Conservation (phyloP, 345 rosid genomes). For the Abelmoschus esculentus region DNA sequence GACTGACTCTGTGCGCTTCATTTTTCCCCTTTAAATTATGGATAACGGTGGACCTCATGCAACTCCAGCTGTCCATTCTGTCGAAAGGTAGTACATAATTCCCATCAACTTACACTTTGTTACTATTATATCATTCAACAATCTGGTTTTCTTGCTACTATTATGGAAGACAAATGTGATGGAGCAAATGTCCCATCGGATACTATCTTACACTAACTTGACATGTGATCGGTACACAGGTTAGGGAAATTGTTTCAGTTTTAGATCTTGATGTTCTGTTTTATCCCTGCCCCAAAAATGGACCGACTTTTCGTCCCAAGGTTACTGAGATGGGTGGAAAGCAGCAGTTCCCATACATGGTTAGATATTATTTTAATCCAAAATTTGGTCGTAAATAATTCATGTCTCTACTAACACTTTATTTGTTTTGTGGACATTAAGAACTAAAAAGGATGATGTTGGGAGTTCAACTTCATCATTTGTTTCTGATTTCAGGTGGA, state of each 20-base stretch:
- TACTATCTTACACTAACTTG: not conserved
- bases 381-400: not conserved
- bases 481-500: slow-evolving; percentile 50
- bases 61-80: slow-evolving; percentile 85
- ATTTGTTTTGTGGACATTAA: too few species aligned
- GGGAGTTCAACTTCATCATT: too few species aligned
- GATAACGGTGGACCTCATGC: slow-evolving; percentile 23
- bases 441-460: too few species aligned
- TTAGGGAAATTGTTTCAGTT: slow-evolving; percentile 79
- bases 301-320: slow-evolving; percentile 82
- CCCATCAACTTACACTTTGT: too few species aligned
- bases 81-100: slow-evolving; percentile 55
- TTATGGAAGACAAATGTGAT: not conserved
- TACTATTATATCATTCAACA: not conserved
- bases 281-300: slow-evolving; percentile 87
- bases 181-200: not conserved
- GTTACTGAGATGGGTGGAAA: slow-evolving; percentile 79
- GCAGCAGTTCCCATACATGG: slow-evolving; percentile 92
- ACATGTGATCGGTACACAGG: slow-evolving; percentile 35
- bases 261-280: slow-evolving; percentile 87
- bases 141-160: not conserved
- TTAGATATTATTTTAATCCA: slow-evolving; percentile 24
- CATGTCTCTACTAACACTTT: not conserved
- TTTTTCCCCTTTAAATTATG: slow-evolving; percentile 8
- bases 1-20: slow-evolving; percentile 15